Conservation (phyloP, 768 basidiomycete species). For the Suillus ampliporus region DNA sequence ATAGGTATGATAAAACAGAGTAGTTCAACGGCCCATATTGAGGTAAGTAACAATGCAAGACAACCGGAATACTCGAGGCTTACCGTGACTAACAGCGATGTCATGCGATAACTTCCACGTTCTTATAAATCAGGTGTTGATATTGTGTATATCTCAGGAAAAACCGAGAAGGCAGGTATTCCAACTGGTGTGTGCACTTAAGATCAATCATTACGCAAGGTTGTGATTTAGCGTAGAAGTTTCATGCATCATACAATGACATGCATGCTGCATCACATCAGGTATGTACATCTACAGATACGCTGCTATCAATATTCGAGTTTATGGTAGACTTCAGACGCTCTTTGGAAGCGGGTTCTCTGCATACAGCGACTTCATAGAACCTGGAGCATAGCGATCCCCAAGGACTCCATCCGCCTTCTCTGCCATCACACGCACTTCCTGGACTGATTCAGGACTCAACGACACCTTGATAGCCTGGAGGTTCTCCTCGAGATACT, state of each 20-base stretch:
- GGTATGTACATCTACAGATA: not conserved
- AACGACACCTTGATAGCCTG: conserved; percentile 41
- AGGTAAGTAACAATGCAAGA: no score
- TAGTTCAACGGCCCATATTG: not conserved
- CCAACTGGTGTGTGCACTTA: not conserved
- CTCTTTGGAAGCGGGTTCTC: not conserved
- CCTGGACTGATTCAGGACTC: conserved; percentile 41
- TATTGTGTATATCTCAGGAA: no score
- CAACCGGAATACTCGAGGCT: no score
- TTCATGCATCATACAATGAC: no score
- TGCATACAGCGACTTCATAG: not conserved
- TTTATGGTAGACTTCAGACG: not conserved
- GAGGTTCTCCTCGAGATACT: conserved; percentile 55
- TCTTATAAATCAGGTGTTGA: no score
- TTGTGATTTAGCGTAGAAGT: no score
- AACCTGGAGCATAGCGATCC: not conserved
- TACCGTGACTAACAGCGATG: no score
- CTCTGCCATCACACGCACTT: conserved; percentile 42
- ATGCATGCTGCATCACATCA: no score
- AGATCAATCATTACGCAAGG: no score
- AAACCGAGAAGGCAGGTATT: not conserved
- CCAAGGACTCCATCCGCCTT: conserved; percentile 27
- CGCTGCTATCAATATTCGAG: not conserved
- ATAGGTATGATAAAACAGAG: not conserved
- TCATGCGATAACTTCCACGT: no score